A percentile compares a stretch with the other conserved stretches of the same genome.
phyloP scores from a whole-genome alignment of 2,329 filamentous ascomycete genomes.

The Colletotrichum tofieldiae region DNA sequence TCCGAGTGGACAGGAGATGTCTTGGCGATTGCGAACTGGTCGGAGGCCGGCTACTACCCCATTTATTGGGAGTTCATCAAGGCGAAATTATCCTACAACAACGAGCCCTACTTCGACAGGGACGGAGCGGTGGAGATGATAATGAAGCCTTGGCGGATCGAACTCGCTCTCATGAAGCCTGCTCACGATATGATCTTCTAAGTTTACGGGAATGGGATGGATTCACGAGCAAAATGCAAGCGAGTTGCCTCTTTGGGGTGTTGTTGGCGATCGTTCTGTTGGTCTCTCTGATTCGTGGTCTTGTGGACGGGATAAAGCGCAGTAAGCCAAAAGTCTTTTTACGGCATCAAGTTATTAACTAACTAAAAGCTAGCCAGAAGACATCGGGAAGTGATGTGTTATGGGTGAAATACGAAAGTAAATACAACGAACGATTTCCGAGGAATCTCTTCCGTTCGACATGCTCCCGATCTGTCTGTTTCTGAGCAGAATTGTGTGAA shows the following conservation, averaged over 20 bases:
- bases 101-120: conserved; percentile 21
- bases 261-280: neutral
- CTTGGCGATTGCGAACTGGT: conserved; percentile 35
- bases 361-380: neutral
- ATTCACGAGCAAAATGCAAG: too few species aligned
- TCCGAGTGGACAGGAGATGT: conserved; percentile 6
- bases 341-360: neutral
- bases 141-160: conserved; percentile 21
- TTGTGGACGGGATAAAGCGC: neutral
- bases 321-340: neutral
- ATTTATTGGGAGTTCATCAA: conserved; percentile 42
- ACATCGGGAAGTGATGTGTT: neutral
- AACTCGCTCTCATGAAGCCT: conserved; percentile 25
- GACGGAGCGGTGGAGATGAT: conserved; percentile 27
- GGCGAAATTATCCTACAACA: conserved; percentile 21
- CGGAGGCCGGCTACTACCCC: conserved; percentile 38
- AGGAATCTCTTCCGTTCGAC: too few species aligned
- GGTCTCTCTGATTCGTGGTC: neutral
- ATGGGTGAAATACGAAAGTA: neutral
- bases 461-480: too few species aligned
- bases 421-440: too few species aligned
- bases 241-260: neutral
- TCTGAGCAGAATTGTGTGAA: too few species aligned
- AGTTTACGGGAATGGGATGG: neutral
- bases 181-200: neutral